These are phyloP conservation scores for Mollisiaceae sp. DNA, from an alignment of 2,329 filamentous ascomycete species.

Conservation along the genomic window DNA sequence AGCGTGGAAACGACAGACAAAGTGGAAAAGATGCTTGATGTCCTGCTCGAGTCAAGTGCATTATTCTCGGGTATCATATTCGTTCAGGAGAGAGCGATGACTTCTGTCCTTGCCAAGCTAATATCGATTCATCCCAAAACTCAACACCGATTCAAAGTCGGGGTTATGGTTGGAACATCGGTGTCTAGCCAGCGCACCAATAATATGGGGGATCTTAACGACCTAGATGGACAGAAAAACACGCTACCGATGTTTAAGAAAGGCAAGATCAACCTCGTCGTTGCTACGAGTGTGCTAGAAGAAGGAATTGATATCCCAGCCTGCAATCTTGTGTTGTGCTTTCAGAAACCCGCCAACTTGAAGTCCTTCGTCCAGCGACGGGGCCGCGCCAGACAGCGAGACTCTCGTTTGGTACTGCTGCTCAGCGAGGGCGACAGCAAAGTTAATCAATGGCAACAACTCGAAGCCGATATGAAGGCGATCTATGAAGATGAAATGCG, in stretches of 20 bases:
- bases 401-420: constrained; percentile 56
- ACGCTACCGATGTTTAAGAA: constrained; percentile 57
- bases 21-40: constrained; percentile 57
- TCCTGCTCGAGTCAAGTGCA: constrained; percentile 49
- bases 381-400: constrained; percentile 65
- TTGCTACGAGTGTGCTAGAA: constrained; percentile 65
- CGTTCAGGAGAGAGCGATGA: constrained; percentile 65
- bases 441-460: constrained; percentile 60
- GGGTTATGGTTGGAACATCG: constrained; percentile 61
- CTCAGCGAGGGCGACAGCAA: constrained; percentile 49
- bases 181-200: constrained; percentile 44
- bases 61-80: constrained; percentile 66
- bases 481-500: constrained; percentile 45
- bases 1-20: constrained; percentile 59
- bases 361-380: constrained; percentile 70
- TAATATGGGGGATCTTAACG: constrained; percentile 48
- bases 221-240: constrained; percentile 43
- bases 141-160: constrained; percentile 53
- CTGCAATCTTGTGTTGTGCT: constrained; percentile 69
- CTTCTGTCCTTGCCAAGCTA: constrained; percentile 60
- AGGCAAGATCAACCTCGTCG: constrained; percentile 59
- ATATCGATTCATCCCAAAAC: constrained; percentile 55
- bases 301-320: constrained; percentile 70
- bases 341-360: constrained; percentile 63
- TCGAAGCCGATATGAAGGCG: constrained; percentile 74